A percentile compares a stretch with the other conserved stretches of the same genome.
Conservation (phyloP, 306 rosid species). For the Quercus variabilis region DNA sequence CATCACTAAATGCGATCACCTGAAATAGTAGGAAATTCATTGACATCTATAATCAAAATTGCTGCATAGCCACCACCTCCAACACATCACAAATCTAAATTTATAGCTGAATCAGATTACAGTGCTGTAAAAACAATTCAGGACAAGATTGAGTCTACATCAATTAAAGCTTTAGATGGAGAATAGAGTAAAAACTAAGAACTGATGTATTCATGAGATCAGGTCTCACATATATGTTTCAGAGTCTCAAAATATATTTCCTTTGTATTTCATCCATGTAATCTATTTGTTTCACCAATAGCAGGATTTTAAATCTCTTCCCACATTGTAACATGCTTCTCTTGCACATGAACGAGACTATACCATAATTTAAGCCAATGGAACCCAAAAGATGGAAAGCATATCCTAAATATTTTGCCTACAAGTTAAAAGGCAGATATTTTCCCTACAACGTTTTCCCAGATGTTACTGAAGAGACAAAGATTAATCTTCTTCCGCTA, state of each 20-base stretch:
- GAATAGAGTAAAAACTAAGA: neutral
- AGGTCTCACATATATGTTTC: too few species aligned
- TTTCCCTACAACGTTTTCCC: neutral
- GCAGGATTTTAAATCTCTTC: too few species aligned
- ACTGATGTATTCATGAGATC: too few species aligned
- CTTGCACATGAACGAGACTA: too few species aligned
- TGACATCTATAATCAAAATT: neutral
- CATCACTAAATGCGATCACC: constrained; percentile 96
- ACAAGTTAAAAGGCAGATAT: neutral
- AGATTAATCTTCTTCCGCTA: neutral
- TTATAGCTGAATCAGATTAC: neutral
- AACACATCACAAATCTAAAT: neutral
- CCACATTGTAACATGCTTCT: too few species aligned
- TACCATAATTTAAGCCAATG: too few species aligned
- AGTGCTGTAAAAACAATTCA: neutral
- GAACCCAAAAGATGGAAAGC: neutral
- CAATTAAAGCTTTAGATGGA: neutral
- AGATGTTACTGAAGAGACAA: neutral
- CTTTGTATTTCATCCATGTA: too few species aligned
- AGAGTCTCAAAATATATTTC: too few species aligned
- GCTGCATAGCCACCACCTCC: neutral
- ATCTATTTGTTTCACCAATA: too few species aligned
- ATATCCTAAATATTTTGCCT: neutral
- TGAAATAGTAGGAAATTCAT: constrained; percentile 28
- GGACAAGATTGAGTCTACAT: neutral